Evolutionary conservation across 192 early-diverging fungal genomes (phyloP).

Genomic region (Mortierella claussenii): DNA sequence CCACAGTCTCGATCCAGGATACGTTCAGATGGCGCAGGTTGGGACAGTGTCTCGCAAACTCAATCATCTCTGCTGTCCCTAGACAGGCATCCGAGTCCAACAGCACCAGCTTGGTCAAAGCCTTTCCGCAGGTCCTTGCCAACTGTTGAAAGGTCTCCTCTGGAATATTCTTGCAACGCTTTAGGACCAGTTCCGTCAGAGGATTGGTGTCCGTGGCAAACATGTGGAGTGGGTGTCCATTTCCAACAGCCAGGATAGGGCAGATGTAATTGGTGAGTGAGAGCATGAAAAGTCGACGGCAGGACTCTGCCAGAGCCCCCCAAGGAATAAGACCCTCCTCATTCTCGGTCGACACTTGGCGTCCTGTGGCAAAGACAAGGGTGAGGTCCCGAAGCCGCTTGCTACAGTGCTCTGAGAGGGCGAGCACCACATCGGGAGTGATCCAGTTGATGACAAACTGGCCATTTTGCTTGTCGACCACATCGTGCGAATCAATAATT

Average conservation of each 20-base stretch:
- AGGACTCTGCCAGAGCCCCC: slow-evolving; percentile 44
- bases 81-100: slow-evolving; percentile 45
- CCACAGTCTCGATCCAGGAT: slow-evolving; percentile 40
- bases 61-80: slow-evolving; percentile 45
- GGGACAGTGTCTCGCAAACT: slow-evolving; percentile 49
- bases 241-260: slow-evolving; percentile 30
- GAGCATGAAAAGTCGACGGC: slow-evolving; percentile 47
- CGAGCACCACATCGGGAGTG: slow-evolving; percentile 49
- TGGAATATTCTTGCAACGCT: slow-evolving; percentile 51
- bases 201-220: slow-evolving; percentile 48
- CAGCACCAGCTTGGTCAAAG: slow-evolving; percentile 45
- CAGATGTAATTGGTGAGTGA: slow-evolving; percentile 47
- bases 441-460: slow-evolving; percentile 56
- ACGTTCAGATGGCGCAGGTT: slow-evolving; percentile 45
- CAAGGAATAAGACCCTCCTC: slow-evolving; percentile 52
- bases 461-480: slow-evolving; percentile 49
- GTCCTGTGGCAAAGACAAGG: slow-evolving; percentile 48
- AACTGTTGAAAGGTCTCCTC: slow-evolving; percentile 39
- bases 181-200: slow-evolving; percentile 44
- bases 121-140: slow-evolving; percentile 47
- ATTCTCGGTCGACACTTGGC: slow-evolving; percentile 34
- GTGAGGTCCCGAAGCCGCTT: slow-evolving; percentile 45
- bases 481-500: slow-evolving; percentile 52
- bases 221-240: slow-evolving; percentile 43
- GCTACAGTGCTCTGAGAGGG: slow-evolving; percentile 47